Evolutionary conservation across 768 basidiomycete genomes (phyloP), one percentile per base, ranked within the genome.

Genomic region (Boletellus sp.): DNA sequence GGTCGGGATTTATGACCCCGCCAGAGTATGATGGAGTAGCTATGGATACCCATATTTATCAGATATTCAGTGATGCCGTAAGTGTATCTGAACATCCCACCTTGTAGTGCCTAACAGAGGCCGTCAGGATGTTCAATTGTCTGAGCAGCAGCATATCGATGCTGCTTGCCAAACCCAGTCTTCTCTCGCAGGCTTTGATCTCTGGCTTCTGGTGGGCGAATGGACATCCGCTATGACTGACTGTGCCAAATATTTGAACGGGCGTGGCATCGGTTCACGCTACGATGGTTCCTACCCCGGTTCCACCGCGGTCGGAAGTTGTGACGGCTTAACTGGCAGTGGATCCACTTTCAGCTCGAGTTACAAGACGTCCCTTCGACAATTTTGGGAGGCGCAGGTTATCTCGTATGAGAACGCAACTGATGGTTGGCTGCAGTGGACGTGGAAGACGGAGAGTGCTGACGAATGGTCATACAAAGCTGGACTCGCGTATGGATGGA

Each of bases 401-500:
- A 82, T 77, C 44, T 74, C 88, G 3, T 90, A 76, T 52, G 88
- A 90, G 72, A 71, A 71, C 44, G 83, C 73, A 13, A 22, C 62
- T n/a, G 71, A 74, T 42, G 88, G 87, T 3, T 90, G 88, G 88
- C 66, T 89, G 20, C 80, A 84, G 64, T 90, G 88, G 89, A 81
- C 86, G 1, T 91, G 89, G 89, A 91, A 91, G 71, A 67, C 88
- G 0, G 90, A 92, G 67, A 70, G 71, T 53, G 85, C 89, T 3
- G 87, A 90, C 54, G 94, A 95, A 50, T 96, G 94, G 94, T 78
- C 86, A 0, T 95, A 95, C 72, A 79, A 87, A 55, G 83, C 86
- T 39, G 91, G 91, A 35, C 72, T 94, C 31, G 66, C 72, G 12
- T 77, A 83, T 52, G 92, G 92, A 19, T 94, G 89, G 90, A 94